Evolutionary conservation across 176 grass and related monocot species (phyloP), one percentile per base, ranked within the genome.

Genomic region (Triticum timopheevii): DNA sequence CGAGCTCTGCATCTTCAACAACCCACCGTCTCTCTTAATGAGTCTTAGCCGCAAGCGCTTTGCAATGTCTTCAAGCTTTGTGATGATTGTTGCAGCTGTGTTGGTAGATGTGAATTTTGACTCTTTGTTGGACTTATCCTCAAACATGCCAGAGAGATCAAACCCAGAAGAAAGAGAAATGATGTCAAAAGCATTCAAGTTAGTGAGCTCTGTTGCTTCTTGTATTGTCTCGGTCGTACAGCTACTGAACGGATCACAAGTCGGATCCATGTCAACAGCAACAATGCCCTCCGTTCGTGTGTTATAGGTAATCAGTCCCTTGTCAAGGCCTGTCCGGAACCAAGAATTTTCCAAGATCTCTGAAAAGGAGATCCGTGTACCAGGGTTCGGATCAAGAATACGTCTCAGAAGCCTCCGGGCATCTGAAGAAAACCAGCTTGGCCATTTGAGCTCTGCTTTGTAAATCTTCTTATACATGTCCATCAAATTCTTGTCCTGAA

Each of bases 161-260:
- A 98, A 93, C 64, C 96, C 96, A 7, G 76, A 88, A 4, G 96
- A 96, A 81, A 98, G 92, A 84, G 96, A 94, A 73, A 98, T 98
- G 49, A 98, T 94, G 72, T 98, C 92, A 47, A 98, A 98, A 49
- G 96, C 96, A 91, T 96, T 98, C 79, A 98, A 82, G 44, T 90
- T 90, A 27, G 70, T 79, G 52, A 98, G 25, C 66, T 91, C 90
- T 71, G 33, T 75, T 54, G n/a, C 19, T 33, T 62, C 78, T 80
- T 81, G 76, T 28, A 76, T 87, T 2, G 47, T 65, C 31, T 92
- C 78, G 3, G 61, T 11, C 44, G 34, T 83, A 73, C 20, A 73
- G n/a, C 6, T 80, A 50, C 39, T 73, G 0, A 82, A 79, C 1
- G 69, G 42, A 80, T 59, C 78, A 52, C 50, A 86, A 31, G 59